A percentile compares a stretch with the other conserved stretches of the same genome.
Conservation (phyloP, 108 stramenopile genomes). For the Stephanodiscus minutulus region DNA sequence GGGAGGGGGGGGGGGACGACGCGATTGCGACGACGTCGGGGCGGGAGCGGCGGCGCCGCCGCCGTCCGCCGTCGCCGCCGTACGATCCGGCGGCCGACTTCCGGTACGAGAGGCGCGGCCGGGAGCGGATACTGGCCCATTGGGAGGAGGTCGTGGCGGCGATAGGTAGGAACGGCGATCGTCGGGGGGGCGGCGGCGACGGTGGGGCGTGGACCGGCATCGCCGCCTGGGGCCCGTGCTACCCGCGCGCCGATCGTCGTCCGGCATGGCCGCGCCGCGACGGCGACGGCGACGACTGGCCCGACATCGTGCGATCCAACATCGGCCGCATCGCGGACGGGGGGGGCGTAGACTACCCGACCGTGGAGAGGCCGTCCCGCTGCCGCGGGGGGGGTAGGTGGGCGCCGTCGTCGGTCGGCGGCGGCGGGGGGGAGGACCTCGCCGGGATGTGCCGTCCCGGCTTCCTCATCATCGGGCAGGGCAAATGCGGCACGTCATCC, state of each 20-base stretch:
- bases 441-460: constrained; percentile 79
- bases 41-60: no score
- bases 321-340: background rate
- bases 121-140: background rate
- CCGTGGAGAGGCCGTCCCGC: constrained; percentile 3
- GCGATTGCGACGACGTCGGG: background rate
- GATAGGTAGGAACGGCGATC: constrained; percentile 2
- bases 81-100: constrained; percentile 6
- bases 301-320: constrained; percentile 17
- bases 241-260: constrained; percentile 23
- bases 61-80: background rate
- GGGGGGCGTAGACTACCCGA: constrained; percentile 2
- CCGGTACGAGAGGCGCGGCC: background rate
- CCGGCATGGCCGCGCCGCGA: background rate
- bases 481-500: constrained; percentile 86
- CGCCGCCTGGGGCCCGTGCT: constrained; percentile 46
- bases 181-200: background rate
- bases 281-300: background rate
- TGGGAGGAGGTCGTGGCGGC: constrained; percentile 6
- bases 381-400: constrained; percentile 11
- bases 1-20: background rate
- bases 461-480: constrained; percentile 85
- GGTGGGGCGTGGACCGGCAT: constrained; percentile 2
- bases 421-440: constrained; percentile 8
- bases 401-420: no score